Evolutionary conservation across 2,329 filamentous ascomycete species (phyloP), one percentile per base, ranked within the genome.

Genomic region (Penicillium concentricum): DNA sequence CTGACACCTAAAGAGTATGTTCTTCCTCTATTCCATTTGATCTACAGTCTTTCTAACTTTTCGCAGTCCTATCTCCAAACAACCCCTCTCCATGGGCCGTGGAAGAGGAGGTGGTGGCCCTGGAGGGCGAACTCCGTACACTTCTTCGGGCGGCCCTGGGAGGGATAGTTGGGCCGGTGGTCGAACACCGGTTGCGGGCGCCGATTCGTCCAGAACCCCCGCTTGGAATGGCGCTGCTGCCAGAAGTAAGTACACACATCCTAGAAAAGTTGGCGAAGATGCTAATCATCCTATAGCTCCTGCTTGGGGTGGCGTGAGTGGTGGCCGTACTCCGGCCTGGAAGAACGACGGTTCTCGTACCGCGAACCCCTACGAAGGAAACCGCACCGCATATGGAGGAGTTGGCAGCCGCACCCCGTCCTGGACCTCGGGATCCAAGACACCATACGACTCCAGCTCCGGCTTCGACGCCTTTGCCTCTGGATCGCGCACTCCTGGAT

Each of bases 1-100:
- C 78, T 99, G n/a, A 85, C 84, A 24, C 89, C 95, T 76, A 92
- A 93, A 74, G 93, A 99, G 79, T 90, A 84, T 59, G 78, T 75
- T 26, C 34, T 41, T n/a, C 32, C 24, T 55, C 62, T 56, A 5
- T 20, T 20, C 4, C 4, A 18, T 35, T 41, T 37, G 2, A 20
- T 22, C 2, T 4, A 12, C 15, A 24, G 20, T 35, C 5, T n/a
- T 30, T 10, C 62, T 72, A 59, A 70, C 22, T 8, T 50, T 20
- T 45, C 37, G 5, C 56, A 76, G 75, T 61, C 80, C 83, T 60
- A 76, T 88, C 54, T 93, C 89, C 4, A 92, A 92, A 44, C 84
- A 87, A 54, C 84, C 83, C n/a, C 88, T 96, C 60, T 88, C 92
- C 63, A 85, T 90, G 56, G 84, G 84, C 62, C 79, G 76, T 67